Percentiles rank a stretch among this genome's conserved stretches.
phyloP scores from a whole-genome alignment of 805 yeast species.

The Lipomyces yamanashiensis region DNA sequence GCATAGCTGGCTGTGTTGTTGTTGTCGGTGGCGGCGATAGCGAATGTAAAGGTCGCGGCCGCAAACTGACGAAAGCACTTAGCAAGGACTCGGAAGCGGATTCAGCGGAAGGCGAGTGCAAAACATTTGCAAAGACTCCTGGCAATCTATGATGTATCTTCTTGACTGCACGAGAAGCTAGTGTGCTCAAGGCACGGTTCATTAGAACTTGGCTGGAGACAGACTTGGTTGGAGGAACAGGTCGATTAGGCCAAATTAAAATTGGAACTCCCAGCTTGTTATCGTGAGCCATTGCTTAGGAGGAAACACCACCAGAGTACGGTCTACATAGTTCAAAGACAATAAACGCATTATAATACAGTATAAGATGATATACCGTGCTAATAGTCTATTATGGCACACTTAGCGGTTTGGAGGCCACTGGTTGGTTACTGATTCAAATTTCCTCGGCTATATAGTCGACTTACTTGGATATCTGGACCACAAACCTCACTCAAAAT shows the following conservation, averaged over 20 bases:
- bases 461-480: neutral
- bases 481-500: neutral
- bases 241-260: too few species aligned
- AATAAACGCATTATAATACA: too few species aligned
- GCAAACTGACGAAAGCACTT: neutral
- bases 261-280: neutral
- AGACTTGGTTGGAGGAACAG: too few species aligned
- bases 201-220: neutral
- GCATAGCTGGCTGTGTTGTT: neutral
- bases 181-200: neutral
- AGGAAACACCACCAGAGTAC: too few species aligned
- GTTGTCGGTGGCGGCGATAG: constrained; percentile 9
- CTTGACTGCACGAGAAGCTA: neutral
- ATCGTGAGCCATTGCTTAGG: neutral
- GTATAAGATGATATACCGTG: too few species aligned
- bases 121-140: constrained; percentile 1
- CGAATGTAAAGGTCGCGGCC: neutral
- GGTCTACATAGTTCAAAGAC: too few species aligned
- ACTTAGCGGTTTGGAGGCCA: too few species aligned
- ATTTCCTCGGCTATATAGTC: neutral
- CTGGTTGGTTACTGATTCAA: too few species aligned
- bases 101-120: neutral
- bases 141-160: neutral
- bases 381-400: too few species aligned
- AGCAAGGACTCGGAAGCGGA: neutral